Base-by-base conservation (phyloP, 2,329 filamentous ascomycete species). In the Neonectria faginata region DNA sequence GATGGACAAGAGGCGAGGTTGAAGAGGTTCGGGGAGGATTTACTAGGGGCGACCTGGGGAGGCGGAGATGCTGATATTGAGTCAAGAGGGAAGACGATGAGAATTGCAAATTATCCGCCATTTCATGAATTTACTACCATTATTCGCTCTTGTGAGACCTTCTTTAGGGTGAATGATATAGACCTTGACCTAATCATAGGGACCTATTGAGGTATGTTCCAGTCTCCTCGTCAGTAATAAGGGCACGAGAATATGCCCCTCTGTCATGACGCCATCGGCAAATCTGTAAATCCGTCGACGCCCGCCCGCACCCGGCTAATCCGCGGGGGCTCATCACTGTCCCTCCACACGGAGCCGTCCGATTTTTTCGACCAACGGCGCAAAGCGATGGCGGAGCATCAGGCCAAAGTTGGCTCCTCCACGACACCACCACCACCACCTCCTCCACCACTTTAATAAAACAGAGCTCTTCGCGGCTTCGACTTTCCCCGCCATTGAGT, bases 331-430 rank as follows among this genome's bases (percentile, higher is more conserved):
- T 41, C 48, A 20, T 52, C 60, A 18, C 29, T 8, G n/a, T 50
- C 39, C 39, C 5, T 33, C 60, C 42, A 45, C 20, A 50, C 51
- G 55, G 50, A 45, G 57, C 65, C 60, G 66, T 73, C 68, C 69
- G 70, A 73, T 71, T 74, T 74, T 74, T 72, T 74, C 64, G 62
- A 36, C 57, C 52, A 45, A 67, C 66, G 55, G 70, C 67, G 66
- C 72, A 62, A 71, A 67, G 70, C 71, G 61, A 71, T 67, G 70
- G 70, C 70, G 72, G 70, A 74, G 70, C 58, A 71, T 73, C 72
- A 72, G 69, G 61, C 67, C 70, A 73, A 73, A 66, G 60, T 67
- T 59, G 67, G 66, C 67, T 29, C 48, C 48, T 51, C 48, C 48
- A 53, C 48, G 39, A 42, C 36, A 53, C 47, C 47, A 54, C 54